These are phyloP conservation scores for Pisolithus marmoratus DNA, from an alignment of 768 basidiomycete species.

Conservation along the genomic window DNA sequence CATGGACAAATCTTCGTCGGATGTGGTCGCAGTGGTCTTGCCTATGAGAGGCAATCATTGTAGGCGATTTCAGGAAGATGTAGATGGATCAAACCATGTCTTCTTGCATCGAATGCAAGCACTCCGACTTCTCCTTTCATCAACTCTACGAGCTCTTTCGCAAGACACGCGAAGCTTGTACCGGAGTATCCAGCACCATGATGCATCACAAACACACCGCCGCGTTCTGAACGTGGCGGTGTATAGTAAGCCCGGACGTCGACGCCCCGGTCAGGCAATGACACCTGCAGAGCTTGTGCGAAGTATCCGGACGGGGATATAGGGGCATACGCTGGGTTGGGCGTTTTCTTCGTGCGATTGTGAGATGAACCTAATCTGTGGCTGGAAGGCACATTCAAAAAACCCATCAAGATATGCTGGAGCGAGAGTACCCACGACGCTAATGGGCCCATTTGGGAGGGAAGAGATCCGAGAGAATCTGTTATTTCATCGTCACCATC, in stretches of 20 bases:
- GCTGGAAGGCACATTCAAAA: constrained; percentile 13
- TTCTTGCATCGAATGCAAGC: constrained; percentile 73
- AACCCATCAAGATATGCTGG: constrained; percentile 2
- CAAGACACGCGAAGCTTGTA: constrained; percentile 84
- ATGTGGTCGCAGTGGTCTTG: constrained; percentile 19
- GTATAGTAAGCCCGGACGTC: constrained; percentile 83
- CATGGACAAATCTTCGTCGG: constrained; percentile 49
- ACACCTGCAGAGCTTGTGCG: constrained; percentile 70
- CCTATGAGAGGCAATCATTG: constrained; percentile 9
- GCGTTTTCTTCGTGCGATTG: constrained; percentile 26
- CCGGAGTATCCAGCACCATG: constrained; percentile 94
- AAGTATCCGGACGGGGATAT: constrained; percentile 79
- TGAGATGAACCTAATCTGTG: constrained; percentile 22
- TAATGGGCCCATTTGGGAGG: constrained; percentile 56
- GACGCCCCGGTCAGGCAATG: constrained; percentile 53
- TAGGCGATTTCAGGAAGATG: neutral
- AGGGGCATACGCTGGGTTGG: constrained; percentile 65
- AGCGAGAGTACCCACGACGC: constrained; percentile 42
- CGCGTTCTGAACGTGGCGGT: constrained; percentile 42
- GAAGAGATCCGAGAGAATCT: constrained; percentile 58
- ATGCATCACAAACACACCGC: constrained; percentile 82
- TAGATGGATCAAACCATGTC: constrained; percentile 63
- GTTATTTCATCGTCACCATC: constrained; percentile 47
- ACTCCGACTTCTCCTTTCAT: constrained; percentile 74
- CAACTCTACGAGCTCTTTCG: constrained; percentile 63